phyloP scores from a whole-genome alignment of 176 grass and related monocot genomes.

The Saccharum spontaneum region DNA sequence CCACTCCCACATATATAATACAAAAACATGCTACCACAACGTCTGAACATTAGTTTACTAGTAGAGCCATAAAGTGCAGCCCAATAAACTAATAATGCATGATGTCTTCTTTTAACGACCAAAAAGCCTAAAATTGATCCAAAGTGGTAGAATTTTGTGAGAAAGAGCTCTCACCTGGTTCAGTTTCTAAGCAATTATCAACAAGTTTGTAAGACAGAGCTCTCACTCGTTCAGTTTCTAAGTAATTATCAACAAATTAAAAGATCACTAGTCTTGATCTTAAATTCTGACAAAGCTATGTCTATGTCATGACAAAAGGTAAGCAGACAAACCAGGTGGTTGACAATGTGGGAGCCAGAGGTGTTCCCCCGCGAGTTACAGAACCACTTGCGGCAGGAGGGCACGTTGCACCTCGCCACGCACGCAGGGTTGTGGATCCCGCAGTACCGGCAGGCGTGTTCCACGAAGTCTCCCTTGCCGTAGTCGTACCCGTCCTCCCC shows the following conservation, averaged over 20 bases:
- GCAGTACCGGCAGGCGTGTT: conserved; percentile 94
- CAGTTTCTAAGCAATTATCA: background rate
- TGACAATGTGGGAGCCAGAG: conserved; percentile 97
- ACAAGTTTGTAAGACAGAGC: background rate
- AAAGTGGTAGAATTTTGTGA: background rate
- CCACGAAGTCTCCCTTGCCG: conserved; percentile 85
- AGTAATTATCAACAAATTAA: background rate
- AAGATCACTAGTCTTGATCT: background rate
- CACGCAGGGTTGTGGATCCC: conserved; percentile 95
- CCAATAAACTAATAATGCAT: background rate
- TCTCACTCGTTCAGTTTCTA: background rate
- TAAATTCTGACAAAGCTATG: background rate
- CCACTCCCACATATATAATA: background rate
- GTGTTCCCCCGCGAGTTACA: conserved; percentile 98
- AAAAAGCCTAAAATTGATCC: background rate
- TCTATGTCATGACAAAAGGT: background rate
- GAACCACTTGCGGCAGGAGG: conserved; percentile 98
- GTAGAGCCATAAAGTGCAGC: background rate
- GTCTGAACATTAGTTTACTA: background rate
- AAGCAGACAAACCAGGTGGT: conserved; percentile 66
- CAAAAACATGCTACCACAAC: background rate
- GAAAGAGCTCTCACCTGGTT: background rate
- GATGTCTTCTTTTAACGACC: background rate
- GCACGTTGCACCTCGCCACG: conserved; percentile 88
- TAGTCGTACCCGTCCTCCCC: conserved; percentile 83